Evolutionary conservation across 2,329 filamentous ascomycete species (phyloP).

Genomic region (Cladosporium austrohemisphaericum): DNA sequence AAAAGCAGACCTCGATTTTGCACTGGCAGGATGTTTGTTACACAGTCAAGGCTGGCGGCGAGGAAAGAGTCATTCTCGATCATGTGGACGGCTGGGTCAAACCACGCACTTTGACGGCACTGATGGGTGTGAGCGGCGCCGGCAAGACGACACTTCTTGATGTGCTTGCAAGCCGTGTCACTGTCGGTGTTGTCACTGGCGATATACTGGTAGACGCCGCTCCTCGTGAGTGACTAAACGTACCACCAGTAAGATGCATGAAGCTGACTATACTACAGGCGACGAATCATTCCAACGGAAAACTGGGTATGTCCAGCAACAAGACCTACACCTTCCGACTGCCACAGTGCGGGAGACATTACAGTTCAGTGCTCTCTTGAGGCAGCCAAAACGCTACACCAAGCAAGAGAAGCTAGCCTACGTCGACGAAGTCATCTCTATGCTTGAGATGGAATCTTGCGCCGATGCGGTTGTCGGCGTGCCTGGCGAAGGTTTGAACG

Average conservation of each 20-base stretch:
- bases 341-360: conserved; percentile 55
- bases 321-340: conserved; percentile 58
- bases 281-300: conserved; percentile 55
- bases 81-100: conserved; percentile 54
- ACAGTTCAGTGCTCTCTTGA: conserved; percentile 54
- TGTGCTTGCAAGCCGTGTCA: conserved; percentile 54
- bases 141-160: conserved; percentile 62
- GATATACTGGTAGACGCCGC: conserved; percentile 64
- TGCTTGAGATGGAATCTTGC: conserved; percentile 63
- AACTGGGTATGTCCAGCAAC: conserved; percentile 65
- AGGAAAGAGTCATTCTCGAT: conserved; percentile 50
- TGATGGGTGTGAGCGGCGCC: conserved; percentile 43
- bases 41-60: conserved; percentile 51
- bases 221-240: conserved; percentile 41
- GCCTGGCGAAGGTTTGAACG: conserved; percentile 58
- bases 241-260: background rate
- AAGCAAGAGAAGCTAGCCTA: conserved; percentile 58
- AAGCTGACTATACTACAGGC: background rate
- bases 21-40: conserved; percentile 56
- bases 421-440: conserved; percentile 62
- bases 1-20: conserved; percentile 70
- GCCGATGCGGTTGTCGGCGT: conserved; percentile 60
- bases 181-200: conserved; percentile 61
- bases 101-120: conserved; percentile 51
- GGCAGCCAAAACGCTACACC: conserved; percentile 53